These are phyloP conservation scores for Camptophora hylomeconis DNA, from an alignment of 2,329 filamentous ascomycete species.

Conservation along the genomic window DNA sequence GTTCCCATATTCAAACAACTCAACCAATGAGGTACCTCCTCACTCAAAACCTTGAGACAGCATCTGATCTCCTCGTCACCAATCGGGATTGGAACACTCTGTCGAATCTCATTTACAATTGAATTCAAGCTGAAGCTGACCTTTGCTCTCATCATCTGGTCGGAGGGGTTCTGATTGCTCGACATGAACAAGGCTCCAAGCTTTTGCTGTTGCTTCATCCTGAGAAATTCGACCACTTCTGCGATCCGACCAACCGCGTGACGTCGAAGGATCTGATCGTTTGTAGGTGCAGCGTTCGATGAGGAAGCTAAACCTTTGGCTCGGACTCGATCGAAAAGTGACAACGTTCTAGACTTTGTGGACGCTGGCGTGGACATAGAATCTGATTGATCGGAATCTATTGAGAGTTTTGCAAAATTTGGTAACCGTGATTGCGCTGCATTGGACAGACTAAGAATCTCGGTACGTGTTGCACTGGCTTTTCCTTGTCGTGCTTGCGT, in stretches of 20 bases:
- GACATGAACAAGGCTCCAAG: conserved; percentile 18
- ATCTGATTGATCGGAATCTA: conserved; percentile 10
- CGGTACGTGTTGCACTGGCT: conserved; percentile 8
- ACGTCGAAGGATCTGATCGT: conserved; percentile 45
- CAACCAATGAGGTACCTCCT: conserved; percentile 37
- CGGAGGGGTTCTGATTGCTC: conserved; percentile 19
- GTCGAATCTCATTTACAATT: conserved; percentile 51
- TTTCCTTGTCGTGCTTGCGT: conserved; percentile 14
- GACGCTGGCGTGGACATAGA: conserved; percentile 20
- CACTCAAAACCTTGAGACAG: conserved; percentile 35
- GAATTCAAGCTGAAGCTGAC: conserved; percentile 54
- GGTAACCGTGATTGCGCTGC: conserved; percentile 6
- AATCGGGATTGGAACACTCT: conserved; percentile 46
- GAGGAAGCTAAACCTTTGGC: conserved; percentile 49
- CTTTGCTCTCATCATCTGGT: conserved; percentile 33
- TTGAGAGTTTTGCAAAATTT: conserved; percentile 7
- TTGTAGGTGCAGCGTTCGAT: conserved; percentile 32
- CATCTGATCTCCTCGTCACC: conserved; percentile 34
- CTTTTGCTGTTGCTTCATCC: conserved; percentile 40
- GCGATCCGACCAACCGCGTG: conserved; percentile 53
- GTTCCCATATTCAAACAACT: conserved; percentile 34
- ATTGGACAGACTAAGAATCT: conserved; percentile 10
- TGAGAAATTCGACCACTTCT: conserved; percentile 56
- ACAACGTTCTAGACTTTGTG: conserved; percentile 26
- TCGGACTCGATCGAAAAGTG: conserved; percentile 61